phyloP scores from a whole-genome alignment of 495 filamentous ascomycete species.

The Neurospora sp. region DNA sequence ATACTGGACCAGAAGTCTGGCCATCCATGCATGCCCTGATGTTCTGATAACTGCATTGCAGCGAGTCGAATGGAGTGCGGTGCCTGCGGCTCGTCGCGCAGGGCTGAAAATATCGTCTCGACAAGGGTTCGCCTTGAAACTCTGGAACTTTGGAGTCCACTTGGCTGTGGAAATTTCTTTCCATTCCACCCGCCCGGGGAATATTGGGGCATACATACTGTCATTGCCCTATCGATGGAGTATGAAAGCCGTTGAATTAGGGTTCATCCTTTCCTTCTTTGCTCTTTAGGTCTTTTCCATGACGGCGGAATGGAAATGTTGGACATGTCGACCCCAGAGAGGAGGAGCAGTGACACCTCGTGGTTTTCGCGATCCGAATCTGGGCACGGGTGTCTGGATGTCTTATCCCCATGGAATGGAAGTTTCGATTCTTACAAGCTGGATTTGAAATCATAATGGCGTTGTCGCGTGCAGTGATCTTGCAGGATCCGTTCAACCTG shows the following conservation, averaged over 20 bases:
- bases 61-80: background rate
- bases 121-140: background rate
- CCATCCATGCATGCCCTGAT: too few relatives aligned
- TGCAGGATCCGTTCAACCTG: background rate
- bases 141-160: background rate
- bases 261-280: background rate
- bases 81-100: background rate
- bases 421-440: background rate
- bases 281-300: background rate
- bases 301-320: background rate
- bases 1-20: too few relatives aligned
- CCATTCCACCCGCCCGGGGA: background rate
- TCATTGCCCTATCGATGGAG: background rate
- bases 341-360: background rate
- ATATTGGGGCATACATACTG: background rate
- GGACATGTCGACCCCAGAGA: background rate
- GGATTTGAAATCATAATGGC: background rate
- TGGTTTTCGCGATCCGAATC: background rate
- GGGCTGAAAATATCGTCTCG: background rate
- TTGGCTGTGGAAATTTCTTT: background rate
- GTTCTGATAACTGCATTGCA: background rate
- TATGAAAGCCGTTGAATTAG: background rate
- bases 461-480: background rate
- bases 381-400: background rate
- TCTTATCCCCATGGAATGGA: background rate